Evolutionary conservation across 1,284 basidiomycete genomes (phyloP), one percentile per base, ranked within the genome.

Genomic region (Microstroma glucosiphilum): DNA sequence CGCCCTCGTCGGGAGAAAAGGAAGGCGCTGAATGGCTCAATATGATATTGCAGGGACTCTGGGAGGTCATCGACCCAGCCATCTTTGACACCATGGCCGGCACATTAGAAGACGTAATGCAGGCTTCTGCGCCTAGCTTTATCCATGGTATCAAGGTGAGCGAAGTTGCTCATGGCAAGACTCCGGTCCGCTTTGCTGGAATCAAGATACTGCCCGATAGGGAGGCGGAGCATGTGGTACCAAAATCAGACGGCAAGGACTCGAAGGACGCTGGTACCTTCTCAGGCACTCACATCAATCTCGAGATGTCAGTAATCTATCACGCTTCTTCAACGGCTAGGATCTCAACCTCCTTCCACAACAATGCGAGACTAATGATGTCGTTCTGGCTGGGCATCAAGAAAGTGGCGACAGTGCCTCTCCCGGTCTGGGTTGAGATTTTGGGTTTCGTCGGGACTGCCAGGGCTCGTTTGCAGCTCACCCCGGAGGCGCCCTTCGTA

Each of bases 381-480:
- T 64, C 69, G 15, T 72, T 72, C 59, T 70, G 61, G 62, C 40
- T 72, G 42, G 70, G 70, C 21, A 60, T 63, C 1, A 54, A 63
- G 19, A 72, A 72, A 53, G 48, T 65, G 1, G 49, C 59, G 17
- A 64, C 63, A 48, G 19, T 72, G 0, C 70, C 70, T 0, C 48
- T 72, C n/a, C 69, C 70, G 4, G 70, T 72, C 19, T 70, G 65
- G 67, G 70, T 72, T 21, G 70, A 72, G 61, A 70, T 72, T 62
- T 62, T 64, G 21, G 69, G 70, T 23, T 61, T 72, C 26, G 70
- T 70, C 1, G 70, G 69, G 8, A 67, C 56, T 8, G 54, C 70
- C 0, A 55, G 70, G 2, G 59, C 62, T 6, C 59, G 70, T 17
- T 59, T 70, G 0, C 70, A 72, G 53, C 58, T 70, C 19, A 69